Conservation (phyloP, 345 rosid genomes). For the Nephelium lappaceum region DNA sequence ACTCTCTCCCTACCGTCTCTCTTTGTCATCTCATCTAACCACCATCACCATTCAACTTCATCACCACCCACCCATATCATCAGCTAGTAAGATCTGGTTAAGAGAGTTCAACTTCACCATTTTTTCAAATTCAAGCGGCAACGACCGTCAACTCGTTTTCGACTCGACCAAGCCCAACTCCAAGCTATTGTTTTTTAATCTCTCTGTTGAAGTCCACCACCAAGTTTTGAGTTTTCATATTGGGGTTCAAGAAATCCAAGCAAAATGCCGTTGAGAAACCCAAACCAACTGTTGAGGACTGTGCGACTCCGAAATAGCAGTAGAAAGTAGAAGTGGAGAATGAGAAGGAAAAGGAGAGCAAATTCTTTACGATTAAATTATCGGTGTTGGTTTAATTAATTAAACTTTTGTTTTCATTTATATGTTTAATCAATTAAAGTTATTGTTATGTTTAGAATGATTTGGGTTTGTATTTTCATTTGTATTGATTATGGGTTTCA, state of each 20-base stretch:
- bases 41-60: no score
- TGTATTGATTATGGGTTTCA: no score
- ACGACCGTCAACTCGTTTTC: slow-evolving; percentile 40
- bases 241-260: slow-evolving; percentile 65
- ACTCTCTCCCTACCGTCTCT: no score
- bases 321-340: slow-evolving; percentile 31
- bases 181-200: slow-evolving; percentile 51
- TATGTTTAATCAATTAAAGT: no score
- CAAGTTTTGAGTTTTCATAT: slow-evolving; percentile 76
- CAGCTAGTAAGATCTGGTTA: no score
- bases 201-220: slow-evolving; percentile 80
- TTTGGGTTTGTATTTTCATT: no score
- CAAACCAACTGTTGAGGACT: background rate
- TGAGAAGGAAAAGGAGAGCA: slow-evolving; percentile 29
- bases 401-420: no score
- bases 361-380: slow-evolving; percentile 61
- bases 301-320: background rate
- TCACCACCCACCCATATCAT: no score
- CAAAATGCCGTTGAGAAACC: slow-evolving; percentile 25
- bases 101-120: slow-evolving; percentile 64
- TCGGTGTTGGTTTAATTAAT: no score
- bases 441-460: no score
- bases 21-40: no score
- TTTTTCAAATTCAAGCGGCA: slow-evolving; percentile 57
- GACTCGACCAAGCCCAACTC: slow-evolving; percentile 38